phyloP scores from a whole-genome alignment of 2,329 filamentous ascomycete genomes.

The Apiospora malaysiana region DNA sequence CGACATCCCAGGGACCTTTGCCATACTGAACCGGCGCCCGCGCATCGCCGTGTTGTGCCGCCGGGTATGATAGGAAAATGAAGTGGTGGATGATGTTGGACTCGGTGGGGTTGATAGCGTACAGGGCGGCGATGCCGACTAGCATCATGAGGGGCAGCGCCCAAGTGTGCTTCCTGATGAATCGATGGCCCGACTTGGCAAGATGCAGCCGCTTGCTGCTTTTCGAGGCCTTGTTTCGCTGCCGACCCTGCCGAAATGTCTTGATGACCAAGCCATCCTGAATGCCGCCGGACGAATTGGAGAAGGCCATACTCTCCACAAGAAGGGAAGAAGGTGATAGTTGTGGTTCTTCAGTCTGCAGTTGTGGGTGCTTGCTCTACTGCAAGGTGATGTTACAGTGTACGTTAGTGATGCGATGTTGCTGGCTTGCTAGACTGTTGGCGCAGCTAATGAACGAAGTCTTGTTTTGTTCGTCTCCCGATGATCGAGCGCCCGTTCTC shows the following conservation, averaged over 20 bases:
- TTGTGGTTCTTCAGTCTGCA: neutral
- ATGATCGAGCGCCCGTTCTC: too few species aligned
- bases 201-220: neutral
- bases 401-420: constrained; percentile 7
- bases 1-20: constrained; percentile 71
- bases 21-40: constrained; percentile 61
- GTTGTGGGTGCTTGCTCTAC: neutral
- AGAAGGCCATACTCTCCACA: neutral
- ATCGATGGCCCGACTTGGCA: constrained; percentile 8
- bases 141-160: constrained; percentile 61
- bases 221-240: constrained; percentile 2
- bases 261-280: constrained; percentile 10
- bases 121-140: constrained; percentile 59
- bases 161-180: constrained; percentile 42
- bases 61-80: constrained; percentile 73
- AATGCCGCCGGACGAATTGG: neutral
- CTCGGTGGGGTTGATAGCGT: constrained; percentile 65
- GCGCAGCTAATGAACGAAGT: neutral
- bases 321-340: neutral
- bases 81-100: constrained; percentile 69
- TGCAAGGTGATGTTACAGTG: neutral
- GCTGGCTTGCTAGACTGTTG: neutral
- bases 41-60: constrained; percentile 37
- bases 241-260: constrained; percentile 14
- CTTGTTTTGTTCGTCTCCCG: neutral